A percentile compares a stretch with the other conserved stretches of the same genome.
Conservation (phyloP, 2,329 filamentous ascomycete species). For the Acarospora socialis region DNA sequence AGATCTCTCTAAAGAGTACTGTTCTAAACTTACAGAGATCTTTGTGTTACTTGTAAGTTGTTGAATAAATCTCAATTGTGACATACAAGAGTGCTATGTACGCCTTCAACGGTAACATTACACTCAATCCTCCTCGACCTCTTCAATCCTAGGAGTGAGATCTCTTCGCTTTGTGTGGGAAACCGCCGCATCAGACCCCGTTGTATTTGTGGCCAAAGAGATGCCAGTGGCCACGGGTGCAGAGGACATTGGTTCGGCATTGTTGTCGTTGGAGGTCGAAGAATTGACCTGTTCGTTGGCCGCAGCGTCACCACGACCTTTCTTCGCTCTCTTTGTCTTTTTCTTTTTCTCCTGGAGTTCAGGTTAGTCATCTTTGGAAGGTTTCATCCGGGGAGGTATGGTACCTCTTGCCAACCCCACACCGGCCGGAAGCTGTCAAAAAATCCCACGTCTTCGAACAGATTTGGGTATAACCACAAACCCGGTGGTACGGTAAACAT, state of each 20-base stretch:
- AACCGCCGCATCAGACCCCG: background rate
- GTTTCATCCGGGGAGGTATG: background rate
- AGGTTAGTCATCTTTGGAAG: no score
- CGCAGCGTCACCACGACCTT: no score
- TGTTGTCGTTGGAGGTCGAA: background rate
- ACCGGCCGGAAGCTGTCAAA: conserved; percentile 91
- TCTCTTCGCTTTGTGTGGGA: background rate
- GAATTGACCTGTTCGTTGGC: background rate
- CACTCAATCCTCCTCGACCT: background rate
- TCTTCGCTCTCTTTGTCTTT: conserved; percentile 5
- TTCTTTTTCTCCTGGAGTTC: conserved; percentile 5
- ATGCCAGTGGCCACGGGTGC: no score
- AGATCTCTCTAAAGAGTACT: no score
- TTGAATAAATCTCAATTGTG: no score
- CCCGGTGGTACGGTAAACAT: conserved; percentile 75
- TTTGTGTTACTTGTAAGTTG: no score
- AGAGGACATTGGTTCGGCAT: no score
- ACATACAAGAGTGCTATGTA: no score
- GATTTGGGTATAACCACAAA: conserved; percentile 94
- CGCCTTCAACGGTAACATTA: no score
- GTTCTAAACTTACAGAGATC: no score
- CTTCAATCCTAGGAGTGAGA: background rate
- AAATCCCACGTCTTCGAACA: conserved; percentile 98
- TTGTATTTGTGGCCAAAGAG: background rate
- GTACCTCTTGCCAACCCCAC: conserved; percentile 96